Conservation (phyloP, 805 yeast species). For the Geotrichum ghanense region DNA sequence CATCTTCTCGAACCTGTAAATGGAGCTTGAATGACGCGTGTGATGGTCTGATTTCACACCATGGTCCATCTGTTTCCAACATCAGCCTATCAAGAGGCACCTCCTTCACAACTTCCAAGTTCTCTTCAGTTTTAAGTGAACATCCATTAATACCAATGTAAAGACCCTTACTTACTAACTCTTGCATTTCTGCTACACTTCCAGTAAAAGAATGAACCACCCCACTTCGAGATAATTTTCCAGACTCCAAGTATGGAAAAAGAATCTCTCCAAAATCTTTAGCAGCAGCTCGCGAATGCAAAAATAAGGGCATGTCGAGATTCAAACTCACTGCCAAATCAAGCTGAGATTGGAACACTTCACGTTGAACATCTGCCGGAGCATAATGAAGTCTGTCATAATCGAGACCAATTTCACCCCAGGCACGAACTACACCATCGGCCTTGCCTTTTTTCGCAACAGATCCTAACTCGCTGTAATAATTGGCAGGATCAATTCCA, state of each 20-base stretch:
- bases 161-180: constrained; percentile 46
- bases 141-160: constrained; percentile 88
- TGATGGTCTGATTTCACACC: constrained; percentile 88
- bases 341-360: constrained; percentile 64
- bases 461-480: not conserved
- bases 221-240: constrained; percentile 41
- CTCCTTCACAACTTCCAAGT: constrained; percentile 47
- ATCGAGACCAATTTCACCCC: constrained; percentile 94
- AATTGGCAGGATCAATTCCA: constrained; percentile 16
- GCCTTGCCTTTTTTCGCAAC: constrained; percentile 37
- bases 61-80: constrained; percentile 95
- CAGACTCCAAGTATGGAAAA: constrained; percentile 39
- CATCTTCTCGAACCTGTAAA: constrained; percentile 19
- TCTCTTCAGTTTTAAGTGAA: constrained; percentile 69
- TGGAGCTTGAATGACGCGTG: constrained; percentile 56
- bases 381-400: constrained; percentile 82
- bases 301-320: constrained; percentile 61
- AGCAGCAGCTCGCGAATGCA: constrained; percentile 82
- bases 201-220: constrained; percentile 97
- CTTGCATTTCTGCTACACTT: constrained; percentile 46
- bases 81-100: constrained; percentile 65
- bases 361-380: constrained; percentile 50
- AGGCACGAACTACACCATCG: constrained; percentile 53
- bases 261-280: constrained; percentile 63
- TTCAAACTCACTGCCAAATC: constrained; percentile 44